Conservation (phyloP, 2,329 filamentous ascomycete genomes). For the Fusarium abutilonis region DNA sequence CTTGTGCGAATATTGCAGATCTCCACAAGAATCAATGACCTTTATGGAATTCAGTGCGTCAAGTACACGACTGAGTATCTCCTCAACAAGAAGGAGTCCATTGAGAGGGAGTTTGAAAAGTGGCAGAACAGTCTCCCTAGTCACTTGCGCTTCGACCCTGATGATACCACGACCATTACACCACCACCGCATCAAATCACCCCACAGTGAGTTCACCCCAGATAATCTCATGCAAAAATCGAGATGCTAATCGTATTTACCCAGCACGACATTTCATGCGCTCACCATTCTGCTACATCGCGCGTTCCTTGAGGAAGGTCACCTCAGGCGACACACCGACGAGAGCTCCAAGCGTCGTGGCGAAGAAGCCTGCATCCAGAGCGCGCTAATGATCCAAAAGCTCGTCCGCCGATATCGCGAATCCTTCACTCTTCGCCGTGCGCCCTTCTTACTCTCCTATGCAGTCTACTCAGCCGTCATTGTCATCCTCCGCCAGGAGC, state of each 20-base stretch:
- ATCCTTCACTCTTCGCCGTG: constrained; percentile 52
- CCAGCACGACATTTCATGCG: constrained; percentile 52
- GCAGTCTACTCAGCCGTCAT: constrained; percentile 52
- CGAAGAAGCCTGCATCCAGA: constrained; percentile 47
- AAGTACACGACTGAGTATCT: constrained; percentile 44
- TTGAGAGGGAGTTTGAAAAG: constrained; percentile 43
- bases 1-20: constrained; percentile 45
- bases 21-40: constrained; percentile 44
- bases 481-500: constrained; percentile 48
- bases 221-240: neutral
- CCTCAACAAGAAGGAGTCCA: constrained; percentile 41
- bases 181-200: constrained; percentile 47
- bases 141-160: constrained; percentile 45
- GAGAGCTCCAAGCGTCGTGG: constrained; percentile 41
- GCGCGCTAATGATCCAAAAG: constrained; percentile 50
- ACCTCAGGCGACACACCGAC: constrained; percentile 45
- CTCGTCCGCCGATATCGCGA: constrained; percentile 51
- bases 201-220: constrained; percentile 41
- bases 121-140: constrained; percentile 42
- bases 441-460: constrained; percentile 55
- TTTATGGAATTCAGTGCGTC: constrained; percentile 44
- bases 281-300: constrained; percentile 57
- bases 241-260: constrained; percentile 13
- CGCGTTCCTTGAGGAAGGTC: constrained; percentile 53
- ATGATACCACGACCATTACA: constrained; percentile 41